Conservation (phyloP, 441 rosid species). For the Macaranga tanarius region DNA sequence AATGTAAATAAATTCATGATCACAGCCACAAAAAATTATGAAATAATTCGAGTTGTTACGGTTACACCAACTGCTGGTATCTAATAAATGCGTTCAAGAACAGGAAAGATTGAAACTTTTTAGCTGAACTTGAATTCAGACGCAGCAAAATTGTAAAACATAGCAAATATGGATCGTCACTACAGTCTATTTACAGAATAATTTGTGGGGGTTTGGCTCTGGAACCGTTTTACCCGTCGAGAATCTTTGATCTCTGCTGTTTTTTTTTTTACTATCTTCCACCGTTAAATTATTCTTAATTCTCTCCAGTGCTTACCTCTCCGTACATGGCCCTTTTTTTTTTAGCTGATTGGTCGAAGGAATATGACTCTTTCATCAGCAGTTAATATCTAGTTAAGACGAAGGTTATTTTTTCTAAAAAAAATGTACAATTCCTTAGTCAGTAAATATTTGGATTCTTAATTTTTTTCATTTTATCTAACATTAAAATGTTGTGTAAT, state of each 20-base stretch:
- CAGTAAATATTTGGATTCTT: no score
- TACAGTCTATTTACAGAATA: no score
- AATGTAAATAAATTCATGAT: neutral
- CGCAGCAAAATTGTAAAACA: neutral
- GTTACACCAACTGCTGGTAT: slow-evolving; percentile 1
- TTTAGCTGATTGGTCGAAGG: no score
- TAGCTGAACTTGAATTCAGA: neutral
- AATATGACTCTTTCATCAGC: no score
- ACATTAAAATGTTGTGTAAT: no score
- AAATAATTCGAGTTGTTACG: neutral
- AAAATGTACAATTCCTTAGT: no score
- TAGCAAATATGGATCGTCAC: neutral
- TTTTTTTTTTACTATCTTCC: neutral
- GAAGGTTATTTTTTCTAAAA: no score
- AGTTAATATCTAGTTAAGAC: no score
- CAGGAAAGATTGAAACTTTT: neutral
- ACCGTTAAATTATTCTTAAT: neutral
- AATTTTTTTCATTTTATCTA: no score
- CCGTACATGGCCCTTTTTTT: neutral
- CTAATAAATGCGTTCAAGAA: neutral
- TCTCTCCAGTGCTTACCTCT: neutral
- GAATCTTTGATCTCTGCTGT: neutral
- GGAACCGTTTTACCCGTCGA: no score
- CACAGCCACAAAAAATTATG: no score
- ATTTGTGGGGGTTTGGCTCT: no score